Percentiles rank a stretch among this genome's conserved stretches.
These are phyloP conservation scores for Diplodia corticola DNA, from an alignment of 2,329 filamentous ascomycete genomes.

Conservation along the genomic window DNA sequence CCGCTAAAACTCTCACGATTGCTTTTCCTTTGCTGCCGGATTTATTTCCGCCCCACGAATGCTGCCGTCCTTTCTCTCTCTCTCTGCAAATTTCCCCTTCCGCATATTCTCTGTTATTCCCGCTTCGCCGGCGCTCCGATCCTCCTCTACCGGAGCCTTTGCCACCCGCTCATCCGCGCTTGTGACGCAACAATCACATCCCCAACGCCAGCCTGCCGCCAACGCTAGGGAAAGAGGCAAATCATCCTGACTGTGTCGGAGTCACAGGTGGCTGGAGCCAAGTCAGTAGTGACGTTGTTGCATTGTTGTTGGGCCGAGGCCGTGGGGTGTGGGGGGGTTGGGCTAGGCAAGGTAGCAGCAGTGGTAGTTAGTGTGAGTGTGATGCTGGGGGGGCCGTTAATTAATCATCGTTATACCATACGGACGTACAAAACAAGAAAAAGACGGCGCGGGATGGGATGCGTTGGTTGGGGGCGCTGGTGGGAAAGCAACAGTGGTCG, in stretches of 20 bases:
- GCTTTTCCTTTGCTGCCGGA: no score
- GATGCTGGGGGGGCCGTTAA: neutral
- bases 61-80: no score
- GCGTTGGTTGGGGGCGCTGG: no score
- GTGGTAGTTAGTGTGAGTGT: no score
- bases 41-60: no score
- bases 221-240: neutral
- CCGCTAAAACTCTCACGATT: no score
- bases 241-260: neutral
- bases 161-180: neutral
- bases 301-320: neutral
- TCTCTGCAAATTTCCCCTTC: no score
- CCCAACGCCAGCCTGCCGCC: neutral
- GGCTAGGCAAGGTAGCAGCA: neutral
- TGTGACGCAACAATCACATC: neutral
- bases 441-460: no score
- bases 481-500: neutral
- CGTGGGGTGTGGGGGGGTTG: neutral
- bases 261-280: neutral
- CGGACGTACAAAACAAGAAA: neutral
- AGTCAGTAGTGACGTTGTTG: neutral
- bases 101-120: no score
- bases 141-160: neutral
- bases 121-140: no score
- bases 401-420: neutral